Evolutionary conservation across 345 rosid genomes (phyloP), one percentile per base, ranked within the genome.

Genomic region (Gossypioides kirkii): DNA sequence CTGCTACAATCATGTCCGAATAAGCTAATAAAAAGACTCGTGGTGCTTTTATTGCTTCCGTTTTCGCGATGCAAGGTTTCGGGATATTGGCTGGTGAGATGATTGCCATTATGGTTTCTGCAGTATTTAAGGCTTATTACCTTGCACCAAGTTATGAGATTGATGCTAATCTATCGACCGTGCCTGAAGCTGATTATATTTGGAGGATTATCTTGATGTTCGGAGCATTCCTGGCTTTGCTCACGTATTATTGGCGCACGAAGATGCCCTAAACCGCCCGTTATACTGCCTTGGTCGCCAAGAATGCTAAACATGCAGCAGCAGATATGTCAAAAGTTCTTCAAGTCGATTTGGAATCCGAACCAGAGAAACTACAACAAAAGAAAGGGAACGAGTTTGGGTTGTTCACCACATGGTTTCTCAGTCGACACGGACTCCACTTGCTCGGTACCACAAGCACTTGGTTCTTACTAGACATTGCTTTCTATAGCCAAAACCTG

Each of bases 251-350:
- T 53, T 79, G 82, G 82, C 60, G 78, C 61, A 79, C 66, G 70
- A 79, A 79, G 72, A 79, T 79, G 82, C 78, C 82, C 0, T 78
- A 79, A 68, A 79, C 78, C 3, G 76, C 78, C 2, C 82, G 78
- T 36, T 79, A 79, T 76, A 79, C 82, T 14, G 82, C 82, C 63
- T 52, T 79, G 22, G 73, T 79, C 0, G 82, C 78, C 1, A 76
- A 76, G 72, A 56, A 75, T 14, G 76, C 73, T 16, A 49, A 73
- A 47, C 76, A 61, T 36, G 69, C 76, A 17, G 69, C 69, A 8
- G 32, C 59, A 3, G 69, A 75, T 69, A 79, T 79, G 82, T 16
- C 69, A 13, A 71, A 72, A 54, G 82, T 79, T 52, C 58, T 79
- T 60, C 58, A 72, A 32, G 22, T 72, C 0, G 73, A 79, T n/a